Evolutionary conservation across 495 filamentous ascomycete species (phyloP).

Genomic region (Aspergillus cavernicola): DNA sequence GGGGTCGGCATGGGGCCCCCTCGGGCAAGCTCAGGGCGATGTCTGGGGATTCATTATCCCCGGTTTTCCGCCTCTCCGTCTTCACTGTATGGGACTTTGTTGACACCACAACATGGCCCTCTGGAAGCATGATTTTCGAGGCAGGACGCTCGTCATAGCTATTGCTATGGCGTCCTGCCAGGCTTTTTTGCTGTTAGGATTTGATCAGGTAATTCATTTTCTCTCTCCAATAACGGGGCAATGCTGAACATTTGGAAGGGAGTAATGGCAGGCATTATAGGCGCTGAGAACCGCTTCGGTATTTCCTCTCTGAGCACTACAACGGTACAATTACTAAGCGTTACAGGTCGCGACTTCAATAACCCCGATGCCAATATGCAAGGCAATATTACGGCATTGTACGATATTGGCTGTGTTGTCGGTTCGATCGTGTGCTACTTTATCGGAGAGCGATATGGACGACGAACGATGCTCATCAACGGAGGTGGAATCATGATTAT

Average conservation of each 20-base stretch:
- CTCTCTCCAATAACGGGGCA: too few relatives aligned
- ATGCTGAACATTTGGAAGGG: slow-evolving; percentile 2
- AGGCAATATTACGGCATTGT: slow-evolving; percentile 44
- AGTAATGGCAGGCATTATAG: slow-evolving; percentile 37
- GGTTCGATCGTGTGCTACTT: slow-evolving; percentile 42
- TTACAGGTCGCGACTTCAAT: slow-evolving; percentile 25
- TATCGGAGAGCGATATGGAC: slow-evolving; percentile 39
- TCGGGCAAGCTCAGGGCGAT: too few relatives aligned
- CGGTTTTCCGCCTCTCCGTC: not conserved
- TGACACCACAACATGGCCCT: slow-evolving; percentile 16
- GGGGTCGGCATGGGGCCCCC: too few relatives aligned
- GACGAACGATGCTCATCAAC: slow-evolving; percentile 38
- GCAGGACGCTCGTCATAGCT: slow-evolving; percentile 17
- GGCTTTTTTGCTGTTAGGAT: slow-evolving; percentile 36
- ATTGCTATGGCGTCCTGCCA: slow-evolving; percentile 31
- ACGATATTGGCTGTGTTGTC: slow-evolving; percentile 45
- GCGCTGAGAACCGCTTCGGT: slow-evolving; percentile 37
- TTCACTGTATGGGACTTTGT: not conserved
- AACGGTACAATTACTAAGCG: too few relatives aligned
- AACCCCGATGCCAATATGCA: slow-evolving; percentile 36
- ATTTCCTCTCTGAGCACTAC: not conserved
- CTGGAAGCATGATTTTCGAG: slow-evolving; percentile 26
- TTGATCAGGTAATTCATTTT: slow-evolving; percentile 22
- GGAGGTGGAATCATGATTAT: slow-evolving; percentile 42
- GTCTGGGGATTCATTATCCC: not conserved